A percentile compares a stretch with the other conserved stretches of the same genome.
phyloP scores from a whole-genome alignment of 306 rosid species.

The Rosa persica region DNA sequence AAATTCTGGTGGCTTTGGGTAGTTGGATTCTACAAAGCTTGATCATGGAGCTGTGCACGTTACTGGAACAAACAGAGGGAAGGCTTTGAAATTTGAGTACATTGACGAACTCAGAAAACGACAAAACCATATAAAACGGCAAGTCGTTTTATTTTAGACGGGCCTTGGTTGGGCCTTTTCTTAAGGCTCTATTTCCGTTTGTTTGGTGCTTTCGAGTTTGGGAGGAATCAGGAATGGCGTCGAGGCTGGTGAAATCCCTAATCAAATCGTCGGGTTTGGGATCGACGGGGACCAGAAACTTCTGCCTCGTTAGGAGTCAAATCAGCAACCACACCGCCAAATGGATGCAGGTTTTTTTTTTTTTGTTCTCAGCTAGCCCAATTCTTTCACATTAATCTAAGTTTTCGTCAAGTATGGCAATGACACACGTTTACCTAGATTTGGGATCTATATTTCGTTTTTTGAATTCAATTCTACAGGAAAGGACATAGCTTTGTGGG shows the following conservation, averaged over 20 bases:
- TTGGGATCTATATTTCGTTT: not conserved
- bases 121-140: not conserved
- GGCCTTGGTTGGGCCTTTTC: not conserved
- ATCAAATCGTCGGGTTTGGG: constrained; percentile 46
- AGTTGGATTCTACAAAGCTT: constrained; percentile 22
- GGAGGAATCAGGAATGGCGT: constrained; percentile 50
- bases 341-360: constrained; percentile 77
- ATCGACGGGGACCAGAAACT: constrained; percentile 36
- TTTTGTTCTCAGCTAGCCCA: not conserved
- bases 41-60: constrained; percentile 2
- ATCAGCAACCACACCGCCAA: constrained; percentile 72
- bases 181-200: not conserved
- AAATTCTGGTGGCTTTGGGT: constrained; percentile 3
- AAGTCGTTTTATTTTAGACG: not conserved
- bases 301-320: constrained; percentile 57
- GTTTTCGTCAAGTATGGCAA: not conserved
- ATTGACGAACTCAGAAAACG: too few relatives aligned
- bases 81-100: not conserved
- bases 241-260: constrained; percentile 61
- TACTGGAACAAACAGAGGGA: too few relatives aligned
- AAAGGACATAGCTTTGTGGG: not conserved
- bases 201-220: not conserved
- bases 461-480: not conserved
- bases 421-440: not conserved
- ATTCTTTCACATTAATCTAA: not conserved